These are phyloP conservation scores for Lolium multiflorum DNA, from an alignment of 176 grass and related monocot genomes.

Conservation along the genomic window DNA sequence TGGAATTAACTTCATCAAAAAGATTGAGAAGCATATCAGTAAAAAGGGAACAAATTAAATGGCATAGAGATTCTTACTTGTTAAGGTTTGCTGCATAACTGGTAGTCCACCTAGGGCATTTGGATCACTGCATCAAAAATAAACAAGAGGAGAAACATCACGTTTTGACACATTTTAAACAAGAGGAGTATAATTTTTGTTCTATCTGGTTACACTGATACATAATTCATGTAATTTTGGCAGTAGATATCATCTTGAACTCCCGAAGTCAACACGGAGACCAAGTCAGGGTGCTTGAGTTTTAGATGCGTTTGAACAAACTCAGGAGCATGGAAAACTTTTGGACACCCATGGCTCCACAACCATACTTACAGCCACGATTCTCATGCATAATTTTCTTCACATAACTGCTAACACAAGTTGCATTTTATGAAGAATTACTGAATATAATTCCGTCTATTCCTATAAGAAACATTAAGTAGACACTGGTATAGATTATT, in stretches of 20 bases:
- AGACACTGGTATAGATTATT: no score
- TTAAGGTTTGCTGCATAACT: conserved; percentile 66
- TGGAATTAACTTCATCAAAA: neutral
- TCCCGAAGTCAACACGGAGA: conserved; percentile 62
- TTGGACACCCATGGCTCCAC: conserved; percentile 82
- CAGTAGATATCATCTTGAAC: conserved; percentile 81
- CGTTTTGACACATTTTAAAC: neutral
- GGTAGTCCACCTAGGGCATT: conserved; percentile 81
- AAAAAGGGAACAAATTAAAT: conserved; percentile 9
- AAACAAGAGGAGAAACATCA: neutral
- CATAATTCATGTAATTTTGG: conserved; percentile 96
- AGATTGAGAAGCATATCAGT: conserved; percentile 17
- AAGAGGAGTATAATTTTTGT: neutral
- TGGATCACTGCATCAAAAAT: conserved; percentile 67
- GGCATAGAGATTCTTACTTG: conserved; percentile 38
- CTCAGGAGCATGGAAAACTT: conserved; percentile 84
- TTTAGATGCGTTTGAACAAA: conserved; percentile 93
- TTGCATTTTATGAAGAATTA: no score
- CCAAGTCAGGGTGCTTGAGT: conserved; percentile 81
- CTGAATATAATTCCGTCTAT: no score
- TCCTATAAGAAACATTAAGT: no score
- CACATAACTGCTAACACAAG: no score
- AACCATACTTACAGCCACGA: conserved; percentile 86
- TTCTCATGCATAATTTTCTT: no score
- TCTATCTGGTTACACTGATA: conserved; percentile 8